Base-by-base conservation (phyloP, 2,329 filamentous ascomycete genomes). In the Diaporthe sp. region DNA sequence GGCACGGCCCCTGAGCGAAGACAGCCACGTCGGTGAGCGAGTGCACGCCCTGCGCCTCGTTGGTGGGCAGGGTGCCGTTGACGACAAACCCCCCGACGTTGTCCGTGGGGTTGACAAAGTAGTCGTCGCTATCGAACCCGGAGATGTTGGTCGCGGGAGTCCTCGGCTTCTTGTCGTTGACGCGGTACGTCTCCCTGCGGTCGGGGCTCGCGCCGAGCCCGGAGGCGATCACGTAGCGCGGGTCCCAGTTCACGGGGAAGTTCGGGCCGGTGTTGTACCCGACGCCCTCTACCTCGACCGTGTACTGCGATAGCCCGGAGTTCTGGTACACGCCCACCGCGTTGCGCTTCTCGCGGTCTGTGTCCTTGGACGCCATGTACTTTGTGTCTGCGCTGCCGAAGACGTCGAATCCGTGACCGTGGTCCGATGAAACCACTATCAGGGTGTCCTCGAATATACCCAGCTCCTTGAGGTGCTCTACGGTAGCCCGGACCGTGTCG, bases 211-310 rank as follows among this genome's bases (percentile, higher is more conserved):
- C 94, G 67, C 88, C 90, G 46, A 95, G 84, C 71, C 95, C 95
- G 55, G 92, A 89, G 74, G 94, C 94, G 70, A 97, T 91, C 75
- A 94, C 93, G 85, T 96, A 97, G 44, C 95, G 90, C 19, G 95
- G 95, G 82, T 95, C 93, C 94, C 95, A 97, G 87, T 95, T 95
- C 77, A 90, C 88, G 28, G 95, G 95, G 88, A 97, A 97, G 86
- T 94, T 90, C 79, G 91, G 88, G 71, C 93, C 93, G 31, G 94
- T 94, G 79, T 89, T 89, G 87, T 96, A 96, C 75, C 90, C 90
- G 78, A 94, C 88, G 76, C 90, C 89, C 51, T 86, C 84, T 78
- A 86, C 84, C 73, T 88, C 85, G 57, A 90, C 86, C 6, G 90
- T 91, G 88, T 97, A 97, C 83, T 95, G 93, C 0, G 92, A 94